Conservation (phyloP, 1,284 basidiomycete species). For the Papiliotrema flavescens region DNA sequence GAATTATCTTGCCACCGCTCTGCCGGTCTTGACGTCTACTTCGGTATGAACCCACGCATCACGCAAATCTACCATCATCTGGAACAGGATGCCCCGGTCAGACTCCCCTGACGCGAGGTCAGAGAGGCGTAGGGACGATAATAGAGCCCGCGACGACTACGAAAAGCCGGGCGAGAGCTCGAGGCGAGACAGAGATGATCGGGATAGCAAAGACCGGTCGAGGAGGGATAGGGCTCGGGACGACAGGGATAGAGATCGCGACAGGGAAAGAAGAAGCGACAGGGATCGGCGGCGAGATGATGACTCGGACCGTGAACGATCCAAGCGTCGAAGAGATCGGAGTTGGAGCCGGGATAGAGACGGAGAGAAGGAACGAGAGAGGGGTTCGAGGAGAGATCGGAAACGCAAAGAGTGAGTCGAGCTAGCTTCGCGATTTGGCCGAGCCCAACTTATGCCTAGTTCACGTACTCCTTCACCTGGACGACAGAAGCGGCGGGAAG, state of each 20-base stretch:
- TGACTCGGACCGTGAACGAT: constrained; percentile 29
- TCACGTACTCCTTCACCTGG: constrained; percentile 41
- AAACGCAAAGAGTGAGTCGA: constrained; percentile 30
- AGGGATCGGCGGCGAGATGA: constrained; percentile 7
- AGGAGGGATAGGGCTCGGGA: not conserved
- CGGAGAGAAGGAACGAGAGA: constrained; percentile 14
- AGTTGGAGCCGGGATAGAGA: constrained; percentile 24
- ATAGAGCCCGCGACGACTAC: constrained; percentile 1
- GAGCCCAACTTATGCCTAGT: constrained; percentile 18
- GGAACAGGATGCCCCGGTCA: constrained; percentile 23
- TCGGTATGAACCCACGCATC: too few relatives aligned
- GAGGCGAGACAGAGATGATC: constrained; percentile 2
- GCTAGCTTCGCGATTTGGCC: not conserved
- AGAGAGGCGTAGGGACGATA: constrained; percentile 11
- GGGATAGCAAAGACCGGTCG: not conserved
- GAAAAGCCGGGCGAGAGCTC: constrained; percentile 4
- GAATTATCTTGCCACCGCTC: too few relatives aligned
- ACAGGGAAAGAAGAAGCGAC: constrained; percentile 18
- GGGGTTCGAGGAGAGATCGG: constrained; percentile 21
- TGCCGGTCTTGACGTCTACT: too few relatives aligned
- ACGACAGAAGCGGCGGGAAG: constrained; percentile 59
- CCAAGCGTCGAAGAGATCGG: constrained; percentile 16
- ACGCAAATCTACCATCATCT: too few relatives aligned
- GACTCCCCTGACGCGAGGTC: constrained; percentile 17
- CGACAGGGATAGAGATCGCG: constrained; percentile 8